Conservation (phyloP, 164 flowering plant species). For the Kalanchoe fedtschenkoi region DNA sequence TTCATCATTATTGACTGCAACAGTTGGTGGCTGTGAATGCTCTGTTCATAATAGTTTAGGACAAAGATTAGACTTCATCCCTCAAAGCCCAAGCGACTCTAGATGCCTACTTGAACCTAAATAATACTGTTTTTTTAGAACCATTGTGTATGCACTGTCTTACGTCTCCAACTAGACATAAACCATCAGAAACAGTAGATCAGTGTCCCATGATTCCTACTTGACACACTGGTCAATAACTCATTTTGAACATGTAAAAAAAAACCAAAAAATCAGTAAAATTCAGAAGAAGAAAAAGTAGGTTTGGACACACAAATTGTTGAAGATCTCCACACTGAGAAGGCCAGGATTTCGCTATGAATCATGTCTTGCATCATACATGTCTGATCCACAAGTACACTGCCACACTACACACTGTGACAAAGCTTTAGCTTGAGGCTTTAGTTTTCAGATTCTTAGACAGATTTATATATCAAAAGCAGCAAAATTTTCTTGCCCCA, state of each 20-base stretch:
- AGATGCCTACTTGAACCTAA: constrained; percentile 5
- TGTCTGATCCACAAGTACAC: not conserved
- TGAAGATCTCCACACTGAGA: not conserved
- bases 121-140: not conserved
- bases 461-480: constrained; percentile 13
- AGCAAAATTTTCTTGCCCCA: constrained; percentile 12
- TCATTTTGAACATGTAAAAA: not conserved
- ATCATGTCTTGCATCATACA: not conserved
- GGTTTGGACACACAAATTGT: not conserved
- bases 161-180: constrained; percentile 1
- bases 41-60: not conserved
- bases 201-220: not conserved
- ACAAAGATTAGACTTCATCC: not conserved
- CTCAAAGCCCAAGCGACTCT: not conserved
- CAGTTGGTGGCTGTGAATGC: not conserved
- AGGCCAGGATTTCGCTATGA: not conserved
- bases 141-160: not conserved
- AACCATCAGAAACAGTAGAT: not conserved
- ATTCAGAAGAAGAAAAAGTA: not conserved
- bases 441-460: constrained; percentile 19
- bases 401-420: not conserved
- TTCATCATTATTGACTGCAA: not conserved
- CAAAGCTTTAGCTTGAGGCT: constrained; percentile 15
- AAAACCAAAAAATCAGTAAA: too few relatives aligned
- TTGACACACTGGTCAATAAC: not conserved